These are phyloP conservation scores for Rubia tinctorum DNA, from an alignment of 305 asterid species.

Conservation along the genomic window DNA sequence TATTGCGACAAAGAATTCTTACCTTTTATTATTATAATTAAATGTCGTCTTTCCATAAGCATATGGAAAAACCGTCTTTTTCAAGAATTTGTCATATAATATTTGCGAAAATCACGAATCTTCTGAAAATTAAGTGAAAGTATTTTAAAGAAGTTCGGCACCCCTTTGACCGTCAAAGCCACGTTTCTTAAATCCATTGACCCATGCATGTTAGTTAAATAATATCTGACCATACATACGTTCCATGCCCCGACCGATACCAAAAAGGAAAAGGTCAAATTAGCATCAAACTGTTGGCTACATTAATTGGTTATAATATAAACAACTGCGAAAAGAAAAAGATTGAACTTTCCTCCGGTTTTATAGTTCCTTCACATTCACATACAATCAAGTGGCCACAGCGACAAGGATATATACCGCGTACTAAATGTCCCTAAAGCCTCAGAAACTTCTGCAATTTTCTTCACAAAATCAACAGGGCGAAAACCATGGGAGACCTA, in stretches of 20 bases:
- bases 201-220: not conserved
- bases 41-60: no score
- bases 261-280: not conserved
- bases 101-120: not conserved
- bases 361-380: conserved; percentile 2
- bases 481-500: conserved; percentile 13
- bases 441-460: not conserved
- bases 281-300: not conserved
- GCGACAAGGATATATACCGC: not conserved
- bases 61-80: no score
- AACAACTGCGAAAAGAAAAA: not conserved
- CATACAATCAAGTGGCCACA: not conserved
- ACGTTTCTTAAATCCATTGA: not conserved
- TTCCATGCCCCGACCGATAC: not conserved
- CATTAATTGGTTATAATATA: no score
- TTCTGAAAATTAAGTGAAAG: not conserved
- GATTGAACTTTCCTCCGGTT: not conserved
- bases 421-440: not conserved
- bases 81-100: no score
- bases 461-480: not conserved
- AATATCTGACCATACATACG: not conserved
- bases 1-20: no score
- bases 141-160: not conserved
- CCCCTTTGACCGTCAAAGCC: not conserved
- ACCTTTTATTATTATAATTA: no score